Conservation (phyloP, 2,329 filamentous ascomycete species). For the Curvularia lunata region DNA sequence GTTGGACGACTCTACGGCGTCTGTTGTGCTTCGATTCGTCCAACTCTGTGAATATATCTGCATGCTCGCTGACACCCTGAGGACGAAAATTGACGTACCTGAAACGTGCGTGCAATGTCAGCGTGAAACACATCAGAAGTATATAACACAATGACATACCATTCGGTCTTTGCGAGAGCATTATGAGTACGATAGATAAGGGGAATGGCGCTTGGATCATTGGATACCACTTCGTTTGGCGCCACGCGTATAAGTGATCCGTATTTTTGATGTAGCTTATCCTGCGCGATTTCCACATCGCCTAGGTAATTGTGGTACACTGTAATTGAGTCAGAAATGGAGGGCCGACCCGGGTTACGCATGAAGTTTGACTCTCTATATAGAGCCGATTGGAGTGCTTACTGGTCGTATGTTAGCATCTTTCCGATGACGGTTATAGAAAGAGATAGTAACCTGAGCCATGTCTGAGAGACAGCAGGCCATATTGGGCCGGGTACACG, state of each 20-base stretch:
- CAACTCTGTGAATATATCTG: constrained; percentile 28
- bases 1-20: constrained; percentile 25
- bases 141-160: neutral
- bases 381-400: neutral
- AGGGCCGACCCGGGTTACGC: neutral
- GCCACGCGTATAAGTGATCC: constrained; percentile 24
- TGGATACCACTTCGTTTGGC: constrained; percentile 27
- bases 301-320: constrained; percentile 12
- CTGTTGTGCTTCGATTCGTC: constrained; percentile 27
- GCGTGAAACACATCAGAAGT: neutral
- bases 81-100: constrained; percentile 23
- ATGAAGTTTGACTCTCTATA: neutral
- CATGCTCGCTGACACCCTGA: constrained; percentile 24
- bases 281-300: constrained; percentile 16
- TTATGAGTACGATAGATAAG: constrained; percentile 24
- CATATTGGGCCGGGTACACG: constrained; percentile 14
- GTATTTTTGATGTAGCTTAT: constrained; percentile 16
- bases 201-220: constrained; percentile 17
- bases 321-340: neutral
- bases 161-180: constrained; percentile 18
- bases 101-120: constrained; percentile 2
- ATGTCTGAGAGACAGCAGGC: constrained; percentile 14
- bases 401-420: constrained; percentile 2
- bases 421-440: neutral
- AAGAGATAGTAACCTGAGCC: constrained; percentile 1